Percentiles rank a stretch among this genome's conserved stretches.
Evolutionary conservation across 2,329 filamentous ascomycete genomes (phyloP).

Genomic region (Cladosporium sp.): DNA sequence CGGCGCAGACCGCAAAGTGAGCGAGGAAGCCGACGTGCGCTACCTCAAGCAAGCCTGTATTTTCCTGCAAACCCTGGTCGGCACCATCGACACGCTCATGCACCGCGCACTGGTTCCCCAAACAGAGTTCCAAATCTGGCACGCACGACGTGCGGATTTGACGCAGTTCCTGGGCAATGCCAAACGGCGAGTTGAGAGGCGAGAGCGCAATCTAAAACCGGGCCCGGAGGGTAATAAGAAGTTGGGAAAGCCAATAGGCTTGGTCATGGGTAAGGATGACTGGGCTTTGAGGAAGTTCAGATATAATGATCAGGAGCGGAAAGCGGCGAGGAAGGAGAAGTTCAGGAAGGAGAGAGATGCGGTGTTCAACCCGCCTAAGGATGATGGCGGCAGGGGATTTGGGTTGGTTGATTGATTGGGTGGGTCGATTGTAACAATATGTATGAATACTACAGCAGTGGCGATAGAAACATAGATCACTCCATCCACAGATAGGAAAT

Average conservation of each 20-base stretch:
- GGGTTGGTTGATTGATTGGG: neutral
- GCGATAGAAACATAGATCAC: too few species aligned
- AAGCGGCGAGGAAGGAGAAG: neutral
- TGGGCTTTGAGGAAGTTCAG: slow-evolving; percentile 7
- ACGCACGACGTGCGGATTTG: slow-evolving; percentile 18
- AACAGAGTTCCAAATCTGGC: slow-evolving; percentile 18
- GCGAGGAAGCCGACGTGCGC: neutral
- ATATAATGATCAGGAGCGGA: neutral
- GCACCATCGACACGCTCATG: slow-evolving; percentile 27
- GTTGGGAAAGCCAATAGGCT: neutral
- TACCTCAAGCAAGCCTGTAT: slow-evolving; percentile 17
- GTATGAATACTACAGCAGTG: neutral
- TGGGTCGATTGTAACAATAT: neutral
- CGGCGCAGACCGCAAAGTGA: slow-evolving; percentile 12
- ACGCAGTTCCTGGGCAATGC: slow-evolving; percentile 15
- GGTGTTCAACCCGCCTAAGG: neutral
- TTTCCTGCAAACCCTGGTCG: slow-evolving; percentile 22
- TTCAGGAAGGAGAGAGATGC: slow-evolving; percentile 1
- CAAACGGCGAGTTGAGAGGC: slow-evolving; percentile 8
- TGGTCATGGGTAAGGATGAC: neutral
- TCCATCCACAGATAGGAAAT: too few species aligned
- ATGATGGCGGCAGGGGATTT: neutral
- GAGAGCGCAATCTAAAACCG: neutral
- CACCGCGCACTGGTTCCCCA: slow-evolving; percentile 19
- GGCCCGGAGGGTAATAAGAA: slow-evolving; percentile 1